phyloP scores from a whole-genome alignment of 306 rosid species.

The Cucurbita pepo region DNA sequence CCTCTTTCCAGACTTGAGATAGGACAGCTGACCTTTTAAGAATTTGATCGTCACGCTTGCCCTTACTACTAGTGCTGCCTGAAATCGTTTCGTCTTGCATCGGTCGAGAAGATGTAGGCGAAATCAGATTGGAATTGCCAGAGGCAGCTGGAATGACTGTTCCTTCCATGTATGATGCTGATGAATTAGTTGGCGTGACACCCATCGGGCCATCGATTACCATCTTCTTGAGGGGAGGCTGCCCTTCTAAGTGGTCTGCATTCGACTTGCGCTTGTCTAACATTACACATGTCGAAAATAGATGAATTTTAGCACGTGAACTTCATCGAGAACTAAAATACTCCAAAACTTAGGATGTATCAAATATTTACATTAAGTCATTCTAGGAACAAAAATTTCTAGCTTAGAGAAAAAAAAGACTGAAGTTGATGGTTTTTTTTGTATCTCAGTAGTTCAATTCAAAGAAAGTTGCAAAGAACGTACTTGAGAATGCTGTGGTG shows the following conservation, averaged over 20 bases:
- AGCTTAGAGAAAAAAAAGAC: neutral
- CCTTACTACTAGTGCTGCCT: constrained; percentile 22
- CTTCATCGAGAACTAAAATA: neutral
- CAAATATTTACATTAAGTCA: neutral
- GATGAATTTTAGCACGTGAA: neutral
- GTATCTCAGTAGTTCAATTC: neutral
- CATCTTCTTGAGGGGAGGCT: constrained; percentile 53
- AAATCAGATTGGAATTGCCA: constrained; percentile 18
- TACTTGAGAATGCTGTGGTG: constrained; percentile 26
- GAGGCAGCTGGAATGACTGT: constrained; percentile 11
- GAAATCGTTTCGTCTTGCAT: constrained; percentile 18
- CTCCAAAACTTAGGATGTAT: neutral
- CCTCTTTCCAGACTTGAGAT: constrained; percentile 89
- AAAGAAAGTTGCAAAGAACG: constrained; percentile 4
- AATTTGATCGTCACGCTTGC: constrained; percentile 18
- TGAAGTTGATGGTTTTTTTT: neutral
- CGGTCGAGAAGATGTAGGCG: constrained; percentile 29
- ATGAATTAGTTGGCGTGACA: constrained; percentile 49
- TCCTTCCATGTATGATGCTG: constrained; percentile 47
- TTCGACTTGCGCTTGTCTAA: constrained; percentile 72
- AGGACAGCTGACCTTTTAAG: constrained; percentile 35
- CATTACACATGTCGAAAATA: neutral
- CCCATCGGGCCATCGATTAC: constrained; percentile 34
- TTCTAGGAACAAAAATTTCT: neutral
- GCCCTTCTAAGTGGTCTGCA: constrained; percentile 48